phyloP scores from a whole-genome alignment of 495 filamentous ascomycete genomes.

The Chaetomidium leptoderma region DNA sequence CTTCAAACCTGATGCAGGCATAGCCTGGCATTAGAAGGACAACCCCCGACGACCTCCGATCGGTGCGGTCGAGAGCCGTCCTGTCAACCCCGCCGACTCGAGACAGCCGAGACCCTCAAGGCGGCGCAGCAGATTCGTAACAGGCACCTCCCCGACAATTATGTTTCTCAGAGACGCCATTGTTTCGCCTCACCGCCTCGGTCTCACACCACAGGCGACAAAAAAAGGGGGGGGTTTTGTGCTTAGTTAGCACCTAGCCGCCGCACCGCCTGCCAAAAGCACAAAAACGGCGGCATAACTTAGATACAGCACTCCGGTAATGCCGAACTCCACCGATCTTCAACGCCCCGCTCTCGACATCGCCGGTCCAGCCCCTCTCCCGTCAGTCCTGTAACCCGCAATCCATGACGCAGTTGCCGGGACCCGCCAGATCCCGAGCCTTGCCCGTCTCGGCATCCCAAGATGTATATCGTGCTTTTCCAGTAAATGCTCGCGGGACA shows the following conservation, averaged over 20 bases:
- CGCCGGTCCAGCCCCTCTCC: not conserved
- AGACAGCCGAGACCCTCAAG: not conserved
- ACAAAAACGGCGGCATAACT: too few relatives aligned
- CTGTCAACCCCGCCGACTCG: not conserved
- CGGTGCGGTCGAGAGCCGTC: not conserved
- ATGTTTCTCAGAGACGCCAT: too few relatives aligned
- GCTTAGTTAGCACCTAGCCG: too few relatives aligned
- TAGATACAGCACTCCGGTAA: too few relatives aligned
- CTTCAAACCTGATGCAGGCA: too few relatives aligned
- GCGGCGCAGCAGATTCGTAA: not conserved
- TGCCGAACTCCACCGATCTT: not conserved
- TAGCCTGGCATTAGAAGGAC: too few relatives aligned
- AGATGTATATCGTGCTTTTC: constrained; percentile 2
- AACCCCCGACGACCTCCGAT: too few relatives aligned
- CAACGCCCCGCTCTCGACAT: constrained; percentile 6
- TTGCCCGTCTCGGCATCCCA: constrained; percentile 4
- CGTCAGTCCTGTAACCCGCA: not conserved
- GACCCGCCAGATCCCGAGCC: not conserved
- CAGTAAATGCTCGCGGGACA: not conserved
- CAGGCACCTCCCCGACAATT: not conserved
- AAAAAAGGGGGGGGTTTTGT: too few relatives aligned
- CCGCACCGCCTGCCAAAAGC: too few relatives aligned
- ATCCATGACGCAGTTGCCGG: constrained; percentile 10
- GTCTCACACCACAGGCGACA: too few relatives aligned
- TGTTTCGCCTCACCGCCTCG: too few relatives aligned